Conservation (phyloP, 2,329 filamentous ascomycete species). For the Trichoderma brevicompactum region DNA sequence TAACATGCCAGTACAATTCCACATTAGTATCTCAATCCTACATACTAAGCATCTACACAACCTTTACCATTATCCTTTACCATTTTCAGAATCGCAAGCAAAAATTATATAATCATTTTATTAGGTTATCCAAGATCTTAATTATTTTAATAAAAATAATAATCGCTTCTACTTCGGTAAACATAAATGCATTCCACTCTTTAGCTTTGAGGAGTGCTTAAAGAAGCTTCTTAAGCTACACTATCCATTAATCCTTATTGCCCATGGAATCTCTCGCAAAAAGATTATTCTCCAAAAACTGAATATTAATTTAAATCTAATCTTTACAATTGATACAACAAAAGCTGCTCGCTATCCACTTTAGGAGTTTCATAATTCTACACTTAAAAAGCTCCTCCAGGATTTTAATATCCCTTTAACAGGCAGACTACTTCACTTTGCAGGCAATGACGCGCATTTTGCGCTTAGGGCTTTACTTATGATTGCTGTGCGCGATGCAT, state of each 20-base stretch:
- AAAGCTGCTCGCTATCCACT: constrained; percentile 11
- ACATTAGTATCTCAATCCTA: constrained; percentile 28
- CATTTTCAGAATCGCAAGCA: background rate
- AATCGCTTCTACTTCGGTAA: constrained; percentile 4
- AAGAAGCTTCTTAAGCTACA: background rate
- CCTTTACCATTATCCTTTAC: background rate
- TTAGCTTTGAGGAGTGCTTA: background rate
- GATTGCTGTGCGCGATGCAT: background rate
- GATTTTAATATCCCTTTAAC: background rate
- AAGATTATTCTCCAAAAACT: background rate
- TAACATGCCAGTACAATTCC: constrained; percentile 20
- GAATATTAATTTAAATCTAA: background rate
- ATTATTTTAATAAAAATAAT: background rate
- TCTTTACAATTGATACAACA: background rate
- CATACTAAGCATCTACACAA: constrained; percentile 25
- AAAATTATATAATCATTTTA: background rate
- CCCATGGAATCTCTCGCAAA: constrained; percentile 2
- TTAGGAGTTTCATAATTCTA: background rate
- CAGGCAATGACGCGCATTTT: constrained; percentile 4
- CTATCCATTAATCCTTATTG: background rate
- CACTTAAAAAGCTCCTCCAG: background rate
- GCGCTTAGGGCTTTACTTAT: background rate
- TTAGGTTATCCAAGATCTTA: background rate
- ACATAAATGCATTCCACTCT: background rate
- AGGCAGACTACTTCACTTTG: background rate